These are phyloP conservation scores for Neltuma alba DNA, from an alignment of 306 rosid genomes.

Conservation along the genomic window DNA sequence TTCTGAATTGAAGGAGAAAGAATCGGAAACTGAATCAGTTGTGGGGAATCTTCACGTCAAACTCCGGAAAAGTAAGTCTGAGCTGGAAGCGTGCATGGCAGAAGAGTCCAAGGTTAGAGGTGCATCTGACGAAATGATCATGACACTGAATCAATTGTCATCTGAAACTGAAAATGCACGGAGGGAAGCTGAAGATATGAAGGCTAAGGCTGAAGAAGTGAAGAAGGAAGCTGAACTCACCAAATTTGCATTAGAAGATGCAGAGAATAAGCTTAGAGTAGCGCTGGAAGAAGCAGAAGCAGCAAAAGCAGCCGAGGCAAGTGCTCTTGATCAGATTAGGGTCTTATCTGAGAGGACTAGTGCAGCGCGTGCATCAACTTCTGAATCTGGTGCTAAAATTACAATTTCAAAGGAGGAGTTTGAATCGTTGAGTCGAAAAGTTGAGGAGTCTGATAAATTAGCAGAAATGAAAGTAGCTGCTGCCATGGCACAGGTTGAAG, in stretches of 20 bases:
- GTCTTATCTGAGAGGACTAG: slow-evolving; percentile 71
- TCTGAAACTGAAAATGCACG: slow-evolving; percentile 70
- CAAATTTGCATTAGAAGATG: slow-evolving; percentile 65
- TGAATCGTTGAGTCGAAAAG: slow-evolving; percentile 79
- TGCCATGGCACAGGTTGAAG: slow-evolving; percentile 94
- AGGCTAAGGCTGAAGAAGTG: slow-evolving; percentile 64
- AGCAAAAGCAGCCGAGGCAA: slow-evolving; percentile 77
- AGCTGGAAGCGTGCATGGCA: slow-evolving; percentile 72
- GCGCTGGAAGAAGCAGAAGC: slow-evolving; percentile 86
- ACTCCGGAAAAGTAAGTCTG: slow-evolving; percentile 74
- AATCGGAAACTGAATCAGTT: slow-evolving; percentile 83
- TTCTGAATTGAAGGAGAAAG: slow-evolving; percentile 77
- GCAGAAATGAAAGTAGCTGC: slow-evolving; percentile 97
- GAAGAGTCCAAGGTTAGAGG: slow-evolving; percentile 83
- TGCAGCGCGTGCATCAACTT: slow-evolving; percentile 89
- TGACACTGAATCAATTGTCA: slow-evolving; percentile 68
- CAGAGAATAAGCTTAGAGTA: slow-evolving; percentile 67
- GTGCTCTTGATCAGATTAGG: slow-evolving; percentile 79
- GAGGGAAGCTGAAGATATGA: slow-evolving; percentile 80
- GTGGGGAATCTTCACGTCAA: slow-evolving; percentile 82
- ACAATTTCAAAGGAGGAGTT: slow-evolving; percentile 83
- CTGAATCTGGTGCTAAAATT: slow-evolving; percentile 77
- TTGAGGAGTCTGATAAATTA: slow-evolving; percentile 84
- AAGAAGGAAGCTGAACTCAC: slow-evolving; percentile 79
- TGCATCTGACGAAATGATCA: slow-evolving; percentile 81